phyloP scores from a whole-genome alignment of 805 yeast genomes.

The Scheffersomyces coipomensis region DNA sequence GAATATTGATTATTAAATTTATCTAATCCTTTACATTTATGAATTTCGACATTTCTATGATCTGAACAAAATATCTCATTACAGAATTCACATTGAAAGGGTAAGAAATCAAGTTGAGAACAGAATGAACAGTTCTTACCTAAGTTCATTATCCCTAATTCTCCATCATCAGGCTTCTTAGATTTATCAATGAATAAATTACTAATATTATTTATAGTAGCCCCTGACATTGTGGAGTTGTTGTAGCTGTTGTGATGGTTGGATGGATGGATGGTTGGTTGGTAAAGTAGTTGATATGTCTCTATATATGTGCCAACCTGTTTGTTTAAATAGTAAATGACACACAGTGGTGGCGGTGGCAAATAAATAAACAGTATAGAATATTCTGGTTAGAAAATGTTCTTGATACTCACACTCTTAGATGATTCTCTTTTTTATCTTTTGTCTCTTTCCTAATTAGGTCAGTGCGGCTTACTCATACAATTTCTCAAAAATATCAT shows the following conservation, averaged over 20 bases:
- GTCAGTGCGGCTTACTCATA: no score
- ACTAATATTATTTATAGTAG: background rate
- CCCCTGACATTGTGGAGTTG: background rate
- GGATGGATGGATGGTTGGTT: background rate
- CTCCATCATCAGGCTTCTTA: constrained; percentile 13
- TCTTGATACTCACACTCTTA: no score
- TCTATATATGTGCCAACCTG: no score
- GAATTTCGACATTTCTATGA: constrained; percentile 41
- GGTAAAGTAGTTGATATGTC: background rate
- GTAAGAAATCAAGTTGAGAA: constrained; percentile 55
- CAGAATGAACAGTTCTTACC: constrained; percentile 60
- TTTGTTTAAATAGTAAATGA: no score
- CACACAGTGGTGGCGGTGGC: no score
- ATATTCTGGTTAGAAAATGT: no score
- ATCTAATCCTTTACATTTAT: constrained; percentile 25
- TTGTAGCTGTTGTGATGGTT: background rate
- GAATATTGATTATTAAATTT: constrained; percentile 2
- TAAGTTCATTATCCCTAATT: constrained; percentile 47
- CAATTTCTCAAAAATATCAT: no score
- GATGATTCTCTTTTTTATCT: no score
- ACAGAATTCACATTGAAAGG: constrained; percentile 54
- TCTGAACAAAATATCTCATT: constrained; percentile 45
- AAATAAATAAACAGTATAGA: no score
- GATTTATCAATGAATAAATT: constrained; percentile 21
- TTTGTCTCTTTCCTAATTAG: no score